Evolutionary conservation across 1,284 basidiomycete genomes (phyloP), one percentile per base, ranked within the genome.

Genomic region (Boletus albobrunnescens): DNA sequence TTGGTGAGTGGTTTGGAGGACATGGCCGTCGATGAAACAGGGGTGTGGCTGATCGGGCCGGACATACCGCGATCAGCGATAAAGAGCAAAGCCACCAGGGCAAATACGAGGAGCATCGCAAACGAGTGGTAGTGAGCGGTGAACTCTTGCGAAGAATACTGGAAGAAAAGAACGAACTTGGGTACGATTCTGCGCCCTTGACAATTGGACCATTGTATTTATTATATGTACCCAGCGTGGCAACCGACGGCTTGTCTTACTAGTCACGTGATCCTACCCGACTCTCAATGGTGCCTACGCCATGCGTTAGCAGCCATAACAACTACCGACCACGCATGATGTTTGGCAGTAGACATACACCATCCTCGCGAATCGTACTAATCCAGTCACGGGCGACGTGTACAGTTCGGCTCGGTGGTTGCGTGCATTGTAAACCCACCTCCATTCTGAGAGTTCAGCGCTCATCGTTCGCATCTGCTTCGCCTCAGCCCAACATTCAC

Each of bases 111-210:
- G 11, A 53, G 14, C 60, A 61, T 61, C 1, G 24, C 16, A 35
- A 60, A 22, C 36, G 50, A 57, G 42, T 28, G 58, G 28, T 1
- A 19, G 43, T n/a, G 62, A 65, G 36, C 1, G 62, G 40, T 24
- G 32, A 24, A 50, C 23, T n/a, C 44, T 40, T 22, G 38, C 6
- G 46, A 51, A 51, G 53, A n/a, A 56, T 39, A 27, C 41, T 17
- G 22, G 30, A 42, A 40, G 33, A 27, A 28, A 6, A 17, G 37
- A 27, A 16, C 6, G 23, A 36, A 28, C 20, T 27, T 6, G 30
- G 13, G 33, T 10, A 11, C 16, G n/a, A 17, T 11, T 8, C 16
- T n/a, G 13, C 17, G 17, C 17, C 32, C 20, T 36, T 13, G 19
- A 36, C 19, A 36, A n/a, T 33, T 22, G 20, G 12, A 3, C 3